These are phyloP conservation scores for Xylaria flabelliformis DNA, from an alignment of 495 filamentous ascomycete species.

Conservation along the genomic window DNA sequence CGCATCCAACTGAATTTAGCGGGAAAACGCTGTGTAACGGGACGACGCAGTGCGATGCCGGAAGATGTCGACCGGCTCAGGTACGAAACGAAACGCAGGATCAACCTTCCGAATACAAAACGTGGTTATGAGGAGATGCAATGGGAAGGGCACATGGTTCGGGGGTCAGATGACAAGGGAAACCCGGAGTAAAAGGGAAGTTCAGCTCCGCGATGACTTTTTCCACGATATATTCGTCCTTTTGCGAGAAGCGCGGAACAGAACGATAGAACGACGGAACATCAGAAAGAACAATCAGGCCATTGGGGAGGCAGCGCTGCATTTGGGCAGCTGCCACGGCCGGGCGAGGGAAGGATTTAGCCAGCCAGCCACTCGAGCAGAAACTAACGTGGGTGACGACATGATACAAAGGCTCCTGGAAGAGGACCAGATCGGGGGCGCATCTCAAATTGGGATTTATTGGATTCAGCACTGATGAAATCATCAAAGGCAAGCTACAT, in stretches of 20 bases:
- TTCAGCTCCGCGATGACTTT: slow-evolving; percentile 7
- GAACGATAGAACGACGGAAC: too few relatives aligned
- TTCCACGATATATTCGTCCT: not conserved
- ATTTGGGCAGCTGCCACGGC: not conserved
- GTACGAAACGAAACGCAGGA: too few relatives aligned
- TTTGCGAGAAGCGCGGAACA: not conserved
- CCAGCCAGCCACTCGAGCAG: not conserved
- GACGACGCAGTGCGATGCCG: not conserved
- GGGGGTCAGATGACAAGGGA: not conserved
- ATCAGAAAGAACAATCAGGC: not conserved
- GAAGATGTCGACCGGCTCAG: not conserved
- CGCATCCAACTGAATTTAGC: slow-evolving; percentile 29
- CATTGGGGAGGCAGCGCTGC: not conserved
- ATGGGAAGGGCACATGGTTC: not conserved
- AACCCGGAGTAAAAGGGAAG: not conserved
- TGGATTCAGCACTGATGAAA: slow-evolving; percentile 34
- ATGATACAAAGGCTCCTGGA: not conserved
- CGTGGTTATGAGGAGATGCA: not conserved
- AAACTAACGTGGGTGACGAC: not conserved
- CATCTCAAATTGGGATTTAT: not conserved
- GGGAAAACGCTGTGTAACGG: not conserved
- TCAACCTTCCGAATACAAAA: not conserved
- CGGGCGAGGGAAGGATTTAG: not conserved
- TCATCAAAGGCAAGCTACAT: slow-evolving; percentile 35
- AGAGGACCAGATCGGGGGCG: not conserved